A percentile compares a stretch with the other conserved stretches of the same genome.
Evolutionary conservation across 2,329 filamentous ascomycete genomes (phyloP).

Genomic region (Colletotrichum liriopes): DNA sequence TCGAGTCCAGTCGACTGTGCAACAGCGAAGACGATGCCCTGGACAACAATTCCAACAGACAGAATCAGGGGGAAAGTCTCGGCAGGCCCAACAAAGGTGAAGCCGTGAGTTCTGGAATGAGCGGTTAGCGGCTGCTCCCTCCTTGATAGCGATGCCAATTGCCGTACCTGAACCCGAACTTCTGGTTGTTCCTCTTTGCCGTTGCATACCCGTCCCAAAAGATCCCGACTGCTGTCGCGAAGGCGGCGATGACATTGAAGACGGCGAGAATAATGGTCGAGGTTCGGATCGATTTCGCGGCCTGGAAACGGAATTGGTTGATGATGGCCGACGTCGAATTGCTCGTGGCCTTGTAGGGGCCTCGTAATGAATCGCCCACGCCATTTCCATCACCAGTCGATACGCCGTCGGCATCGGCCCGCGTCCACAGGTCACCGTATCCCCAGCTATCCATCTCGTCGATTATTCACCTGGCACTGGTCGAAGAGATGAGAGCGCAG

Average conservation of each 20-base stretch:
- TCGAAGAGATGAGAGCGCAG: slow-evolving; percentile 44
- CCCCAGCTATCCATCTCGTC: slow-evolving; percentile 46
- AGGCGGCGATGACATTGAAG: slow-evolving; percentile 73
- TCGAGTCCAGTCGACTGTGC: slow-evolving; percentile 71
- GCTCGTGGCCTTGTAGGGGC: slow-evolving; percentile 48
- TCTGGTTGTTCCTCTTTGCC: slow-evolving; percentile 58
- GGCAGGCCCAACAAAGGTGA: slow-evolving; percentile 62
- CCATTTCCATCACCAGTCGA: slow-evolving; percentile 43
- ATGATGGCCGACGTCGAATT: slow-evolving; percentile 62
- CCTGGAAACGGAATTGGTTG: slow-evolving; percentile 67
- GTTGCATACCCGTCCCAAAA: slow-evolving; percentile 69
- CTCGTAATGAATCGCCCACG: slow-evolving; percentile 49
- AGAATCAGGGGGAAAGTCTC: slow-evolving; percentile 71
- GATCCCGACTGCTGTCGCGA: slow-evolving; percentile 70
- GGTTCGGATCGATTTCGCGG: slow-evolving; percentile 71
- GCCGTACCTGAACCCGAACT: slow-evolving; percentile 60
- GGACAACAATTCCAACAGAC: slow-evolving; percentile 70
- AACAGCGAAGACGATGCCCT: slow-evolving; percentile 71
- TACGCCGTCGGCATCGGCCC: slow-evolving; percentile 45
- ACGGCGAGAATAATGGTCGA: slow-evolving; percentile 74
- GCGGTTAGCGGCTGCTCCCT: slow-evolving; percentile 8
- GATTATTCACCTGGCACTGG: slow-evolving; percentile 43
- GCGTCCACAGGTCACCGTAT: slow-evolving; percentile 48
- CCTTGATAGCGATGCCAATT: not conserved
- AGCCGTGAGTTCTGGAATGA: slow-evolving; percentile 53